These are phyloP conservation scores for Trichoderma atroviride DNA, from an alignment of 2,329 filamentous ascomycete species.

Conservation along the genomic window DNA sequence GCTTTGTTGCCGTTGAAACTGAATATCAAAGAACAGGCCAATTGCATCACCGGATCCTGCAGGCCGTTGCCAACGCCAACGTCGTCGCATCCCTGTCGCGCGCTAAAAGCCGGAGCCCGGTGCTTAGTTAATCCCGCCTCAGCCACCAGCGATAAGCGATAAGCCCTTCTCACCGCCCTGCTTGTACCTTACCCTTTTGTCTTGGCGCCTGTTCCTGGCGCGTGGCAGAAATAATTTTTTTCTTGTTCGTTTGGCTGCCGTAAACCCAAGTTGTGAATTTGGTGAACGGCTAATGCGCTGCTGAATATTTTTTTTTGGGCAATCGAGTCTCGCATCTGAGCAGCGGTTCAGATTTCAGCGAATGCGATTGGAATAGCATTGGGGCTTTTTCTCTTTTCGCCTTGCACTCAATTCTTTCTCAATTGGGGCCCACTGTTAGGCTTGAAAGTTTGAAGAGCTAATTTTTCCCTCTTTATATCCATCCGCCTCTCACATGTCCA, in stretches of 20 bases:
- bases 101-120: conserved; percentile 27
- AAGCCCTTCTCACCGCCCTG: conserved; percentile 26
- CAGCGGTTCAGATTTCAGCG: background rate
- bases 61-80: conserved; percentile 25
- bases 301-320: conserved; percentile 5
- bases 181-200: background rate
- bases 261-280: background rate
- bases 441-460: background rate
- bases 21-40: background rate
- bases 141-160: conserved; percentile 28
- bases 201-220: conserved; percentile 19
- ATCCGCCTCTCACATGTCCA: conserved; percentile 17
- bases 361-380: background rate
- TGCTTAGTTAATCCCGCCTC: conserved; percentile 16
- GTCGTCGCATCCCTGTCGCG: background rate
- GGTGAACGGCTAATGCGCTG: background rate
- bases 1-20: background rate
- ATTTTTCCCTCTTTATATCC: background rate
- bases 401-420: background rate
- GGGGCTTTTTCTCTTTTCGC: background rate
- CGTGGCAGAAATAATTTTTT: conserved; percentile 19
- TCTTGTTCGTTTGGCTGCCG: background rate
- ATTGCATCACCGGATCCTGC: conserved; percentile 10
- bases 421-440: background rate
- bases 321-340: background rate